These are phyloP conservation scores for Syzygium syzygioides DNA, from an alignment of 441 rosid species.

Conservation along the genomic window DNA sequence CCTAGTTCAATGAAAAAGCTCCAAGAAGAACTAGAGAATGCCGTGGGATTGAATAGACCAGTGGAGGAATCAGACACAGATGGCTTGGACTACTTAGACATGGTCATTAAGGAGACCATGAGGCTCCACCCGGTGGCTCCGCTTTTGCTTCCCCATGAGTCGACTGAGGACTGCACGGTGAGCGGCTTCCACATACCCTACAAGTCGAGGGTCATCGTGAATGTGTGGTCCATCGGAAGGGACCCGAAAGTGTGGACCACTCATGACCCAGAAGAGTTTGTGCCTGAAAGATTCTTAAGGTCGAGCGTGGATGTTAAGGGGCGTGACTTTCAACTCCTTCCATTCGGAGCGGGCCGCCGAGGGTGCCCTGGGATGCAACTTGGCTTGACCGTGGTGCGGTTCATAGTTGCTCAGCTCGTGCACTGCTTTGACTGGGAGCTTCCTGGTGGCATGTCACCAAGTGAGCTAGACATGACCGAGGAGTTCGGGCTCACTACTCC, in stretches of 20 bases:
- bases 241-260: background rate
- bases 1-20: background rate
- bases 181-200: background rate
- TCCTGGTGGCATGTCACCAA: background rate
- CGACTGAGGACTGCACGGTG: background rate
- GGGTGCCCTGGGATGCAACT: background rate
- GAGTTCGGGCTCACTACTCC: background rate
- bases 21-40: background rate
- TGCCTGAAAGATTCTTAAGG: background rate
- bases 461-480: background rate
- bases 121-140: background rate
- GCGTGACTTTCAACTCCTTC: background rate
- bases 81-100: background rate
- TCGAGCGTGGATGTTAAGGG: background rate
- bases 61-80: background rate
- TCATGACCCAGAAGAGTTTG: background rate
- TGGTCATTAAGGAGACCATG: background rate
- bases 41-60: background rate
- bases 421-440: background rate
- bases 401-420: background rate
- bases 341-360: background rate
- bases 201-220: background rate
- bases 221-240: background rate
- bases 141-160: background rate
- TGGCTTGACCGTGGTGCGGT: background rate